Evolutionary conservation across 352 stramenopile genomes (phyloP).

Genomic region (Phytophthora megakarya): DNA sequence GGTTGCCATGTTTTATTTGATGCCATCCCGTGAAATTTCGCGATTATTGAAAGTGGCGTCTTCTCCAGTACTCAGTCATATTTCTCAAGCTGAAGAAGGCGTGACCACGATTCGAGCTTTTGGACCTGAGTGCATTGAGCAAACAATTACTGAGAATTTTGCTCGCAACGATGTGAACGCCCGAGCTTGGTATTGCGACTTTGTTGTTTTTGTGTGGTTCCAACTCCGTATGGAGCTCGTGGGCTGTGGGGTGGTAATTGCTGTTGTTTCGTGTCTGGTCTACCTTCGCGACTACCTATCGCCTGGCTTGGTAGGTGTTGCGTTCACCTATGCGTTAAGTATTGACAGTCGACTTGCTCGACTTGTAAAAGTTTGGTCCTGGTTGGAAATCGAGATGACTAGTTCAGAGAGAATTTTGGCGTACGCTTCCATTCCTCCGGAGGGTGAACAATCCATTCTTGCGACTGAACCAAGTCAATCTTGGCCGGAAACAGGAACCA

Average conservation of each 20-base stretch:
- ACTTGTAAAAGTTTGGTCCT: conserved; percentile 41
- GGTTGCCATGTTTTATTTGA: conserved; percentile 42
- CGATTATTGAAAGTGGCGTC: conserved; percentile 41
- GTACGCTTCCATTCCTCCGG: conserved; percentile 42
- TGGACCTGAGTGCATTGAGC: conserved; percentile 23
- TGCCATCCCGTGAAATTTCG: conserved; percentile 47
- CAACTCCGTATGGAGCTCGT: conserved; percentile 51
- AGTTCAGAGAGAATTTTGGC: conserved; percentile 50
- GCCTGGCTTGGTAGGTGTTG: conserved; percentile 75
- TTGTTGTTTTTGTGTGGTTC: conserved; percentile 46
- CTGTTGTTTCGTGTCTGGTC: conserved; percentile 41
- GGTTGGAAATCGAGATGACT: conserved; percentile 51
- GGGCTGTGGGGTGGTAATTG: conserved; percentile 40
- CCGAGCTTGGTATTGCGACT: conserved; percentile 34
- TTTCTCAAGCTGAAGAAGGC: conserved; percentile 37
- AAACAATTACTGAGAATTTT: conserved; percentile 30
- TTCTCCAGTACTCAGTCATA: conserved; percentile 50
- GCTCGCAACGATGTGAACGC: conserved; percentile 36
- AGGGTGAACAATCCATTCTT: conserved; percentile 22
- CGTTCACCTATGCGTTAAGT: conserved; percentile 88
- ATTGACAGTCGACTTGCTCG: conserved; percentile 80
- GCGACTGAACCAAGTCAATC: conserved; percentile 24
- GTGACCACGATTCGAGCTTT: conserved; percentile 44
- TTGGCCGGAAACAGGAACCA: conserved; percentile 69
- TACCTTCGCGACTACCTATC: conserved; percentile 39